phyloP scores from a whole-genome alignment of 2,329 filamentous ascomycete genomes.

The Neospermospora avenae region DNA sequence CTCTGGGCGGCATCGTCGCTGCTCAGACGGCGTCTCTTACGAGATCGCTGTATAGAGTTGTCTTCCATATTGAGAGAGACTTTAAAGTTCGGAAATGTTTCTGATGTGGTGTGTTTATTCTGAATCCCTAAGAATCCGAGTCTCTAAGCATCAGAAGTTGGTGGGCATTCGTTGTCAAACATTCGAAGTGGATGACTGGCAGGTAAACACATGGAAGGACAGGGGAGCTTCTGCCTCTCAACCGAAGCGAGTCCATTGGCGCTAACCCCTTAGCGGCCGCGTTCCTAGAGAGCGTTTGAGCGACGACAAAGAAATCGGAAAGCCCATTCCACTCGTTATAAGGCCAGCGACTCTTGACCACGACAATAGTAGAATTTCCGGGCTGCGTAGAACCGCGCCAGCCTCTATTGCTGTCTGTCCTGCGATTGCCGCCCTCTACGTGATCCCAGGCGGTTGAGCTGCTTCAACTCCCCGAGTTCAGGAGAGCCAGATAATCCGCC shows the following conservation, averaged over 20 bases:
- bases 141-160: background rate
- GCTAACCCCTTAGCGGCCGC: constrained; percentile 7
- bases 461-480: constrained; percentile 18
- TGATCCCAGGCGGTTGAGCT: constrained; percentile 25
- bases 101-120: background rate
- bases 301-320: constrained; percentile 12
- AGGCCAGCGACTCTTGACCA: constrained; percentile 10
- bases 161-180: background rate
- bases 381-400: constrained; percentile 12
- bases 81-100: background rate
- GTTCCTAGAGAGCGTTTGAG: constrained; percentile 13
- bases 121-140: background rate
- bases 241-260: background rate
- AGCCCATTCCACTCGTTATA: constrained; percentile 12
- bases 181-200: background rate
- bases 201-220: background rate
- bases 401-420: background rate
- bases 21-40: constrained; percentile 29
- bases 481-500: constrained; percentile 22
- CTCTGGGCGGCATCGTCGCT: constrained; percentile 10
- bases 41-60: constrained; percentile 20
- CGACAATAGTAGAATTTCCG: constrained; percentile 2
- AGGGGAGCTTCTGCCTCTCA: background rate
- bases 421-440: constrained; percentile 11
- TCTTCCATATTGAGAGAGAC: constrained; percentile 18